Percentiles rank a stretch among this genome's conserved stretches.
These are phyloP conservation scores for Dalbergia cochinchinensis DNA, from an alignment of 306 rosid species.

Conservation along the genomic window DNA sequence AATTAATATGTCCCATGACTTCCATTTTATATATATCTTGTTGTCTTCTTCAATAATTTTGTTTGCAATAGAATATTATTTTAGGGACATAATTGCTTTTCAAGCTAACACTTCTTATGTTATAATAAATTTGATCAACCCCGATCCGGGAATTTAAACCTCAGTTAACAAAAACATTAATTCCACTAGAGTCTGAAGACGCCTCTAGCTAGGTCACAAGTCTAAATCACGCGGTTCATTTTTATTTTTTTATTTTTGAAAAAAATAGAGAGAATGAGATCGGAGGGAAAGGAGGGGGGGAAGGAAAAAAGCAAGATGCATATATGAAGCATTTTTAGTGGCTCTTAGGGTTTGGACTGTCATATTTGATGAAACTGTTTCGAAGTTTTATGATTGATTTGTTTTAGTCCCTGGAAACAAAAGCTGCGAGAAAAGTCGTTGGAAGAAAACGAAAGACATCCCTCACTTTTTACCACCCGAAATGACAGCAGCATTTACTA, in stretches of 20 bases:
- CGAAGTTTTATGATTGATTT: conserved; percentile 48
- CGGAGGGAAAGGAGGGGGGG: not conserved
- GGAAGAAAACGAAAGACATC: conserved; percentile 43
- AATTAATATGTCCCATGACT: not conserved
- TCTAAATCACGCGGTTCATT: conserved; percentile 25
- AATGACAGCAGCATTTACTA: conserved; percentile 41
- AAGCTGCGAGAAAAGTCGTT: conserved; percentile 9
- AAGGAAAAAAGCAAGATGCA: not conserved
- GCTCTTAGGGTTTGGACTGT: conserved; percentile 37
- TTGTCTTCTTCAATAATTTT: conserved; percentile 43
- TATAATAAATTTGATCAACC: not conserved
- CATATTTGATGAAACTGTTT: conserved; percentile 40
- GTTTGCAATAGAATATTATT: conserved; percentile 18
- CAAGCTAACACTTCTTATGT: not conserved
- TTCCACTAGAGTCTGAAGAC: conserved; percentile 7
- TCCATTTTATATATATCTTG: not conserved
- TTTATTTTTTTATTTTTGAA: no score
- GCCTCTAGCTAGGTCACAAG: conserved; percentile 5
- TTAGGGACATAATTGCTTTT: not conserved
- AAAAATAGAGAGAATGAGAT: not conserved
- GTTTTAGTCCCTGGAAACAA: conserved; percentile 41
- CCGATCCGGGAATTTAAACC: not conserved
- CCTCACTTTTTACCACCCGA: conserved; percentile 45
- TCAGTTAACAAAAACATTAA: not conserved
- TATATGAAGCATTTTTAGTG: conserved; percentile 44